Evolutionary conservation across 768 basidiomycete genomes (phyloP), one percentile per base, ranked within the genome.

Genomic region (Naganishia vishniacii): DNA sequence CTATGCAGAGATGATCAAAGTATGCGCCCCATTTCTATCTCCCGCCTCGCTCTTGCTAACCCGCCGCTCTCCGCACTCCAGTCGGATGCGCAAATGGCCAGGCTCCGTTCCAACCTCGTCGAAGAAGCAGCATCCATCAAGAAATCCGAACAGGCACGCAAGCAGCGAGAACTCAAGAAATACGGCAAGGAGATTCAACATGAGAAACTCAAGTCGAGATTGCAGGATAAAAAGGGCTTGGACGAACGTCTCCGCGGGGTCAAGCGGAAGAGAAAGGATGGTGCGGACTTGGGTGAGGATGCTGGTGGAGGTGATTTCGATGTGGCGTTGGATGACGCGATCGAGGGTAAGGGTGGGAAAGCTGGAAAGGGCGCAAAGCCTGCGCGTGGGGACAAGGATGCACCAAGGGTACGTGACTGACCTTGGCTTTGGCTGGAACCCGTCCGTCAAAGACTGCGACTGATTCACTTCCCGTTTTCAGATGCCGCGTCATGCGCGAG

Each of bases 111-210:
- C 67, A 84, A 87, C 18, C 78, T 98, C 26, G 82, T 98, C 28
- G 89, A 98, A 78, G 95, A 98, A 77, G 80, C 76, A 26, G 88
- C 91, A 0, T 82, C 83, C 0, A 91, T 98, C 70, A 92, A 95
- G 77, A 89, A 88, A 77, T 83, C 87, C 65, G 94, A 98, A 73
- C 88, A 91, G 61, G 92, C 91, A 72, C 84, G 88, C 68, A 87
- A 86, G 70, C 89, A 97, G 77, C 83, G 95, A 48, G 88, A 95
- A 72, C 87, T 91, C 61, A 97, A 98, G 81, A 98, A 97, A 81
- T 95, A 90, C 72, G 94, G 94, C 26, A 99, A 98, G 78, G 90
- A 97, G 77, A 91, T 98, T 12, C 95, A 99, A 78, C 78, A 89
- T 40, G 93, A 97, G 80, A 92, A 92, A 77, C 81, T 90, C 68